These are phyloP conservation scores for Ophiostoma novo-ulmi DNA, from an alignment of 2,329 filamentous ascomycete species.

Conservation along the genomic window DNA sequence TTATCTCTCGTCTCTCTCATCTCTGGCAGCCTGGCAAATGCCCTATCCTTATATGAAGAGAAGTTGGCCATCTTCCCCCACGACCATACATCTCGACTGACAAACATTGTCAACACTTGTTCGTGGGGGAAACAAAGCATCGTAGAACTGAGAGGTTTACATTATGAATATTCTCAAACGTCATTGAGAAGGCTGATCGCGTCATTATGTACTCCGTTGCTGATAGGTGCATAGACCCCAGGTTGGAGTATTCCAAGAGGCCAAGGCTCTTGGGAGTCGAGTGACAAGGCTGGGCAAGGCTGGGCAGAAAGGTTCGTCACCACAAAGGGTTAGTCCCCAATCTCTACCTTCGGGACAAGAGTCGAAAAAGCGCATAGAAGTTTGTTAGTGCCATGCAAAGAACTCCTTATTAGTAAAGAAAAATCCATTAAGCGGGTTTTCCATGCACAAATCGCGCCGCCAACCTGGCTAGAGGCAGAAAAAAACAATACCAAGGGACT, in stretches of 20 bases:
- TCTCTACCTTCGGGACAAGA: not conserved
- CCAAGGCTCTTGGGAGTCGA: constrained; percentile 8
- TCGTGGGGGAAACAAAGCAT: not conserved
- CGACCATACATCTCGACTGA: not conserved
- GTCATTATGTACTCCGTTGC: not conserved
- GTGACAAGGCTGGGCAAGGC: not conserved
- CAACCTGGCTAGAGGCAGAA: not conserved
- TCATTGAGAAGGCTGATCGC: not conserved
- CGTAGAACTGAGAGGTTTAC: not conserved
- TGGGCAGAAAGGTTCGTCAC: not conserved
- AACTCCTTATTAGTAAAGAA: not conserved
- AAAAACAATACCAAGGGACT: constrained; percentile 6
- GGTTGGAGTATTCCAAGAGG: not conserved
- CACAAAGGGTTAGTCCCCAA: not conserved
- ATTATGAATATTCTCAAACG: not conserved
- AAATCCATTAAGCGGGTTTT: not conserved
- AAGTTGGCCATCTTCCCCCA: not conserved
- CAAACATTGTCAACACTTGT: not conserved
- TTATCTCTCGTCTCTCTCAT: too few relatives aligned
- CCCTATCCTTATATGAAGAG: not conserved
- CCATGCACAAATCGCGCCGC: not conserved
- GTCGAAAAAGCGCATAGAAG: not conserved
- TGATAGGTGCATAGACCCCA: not conserved
- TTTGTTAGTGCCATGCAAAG: not conserved
- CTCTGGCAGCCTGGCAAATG: not conserved